These are phyloP conservation scores for Ploettnerulaceae sp. DNA, from an alignment of 2,329 filamentous ascomycete species.

Conservation along the genomic window DNA sequence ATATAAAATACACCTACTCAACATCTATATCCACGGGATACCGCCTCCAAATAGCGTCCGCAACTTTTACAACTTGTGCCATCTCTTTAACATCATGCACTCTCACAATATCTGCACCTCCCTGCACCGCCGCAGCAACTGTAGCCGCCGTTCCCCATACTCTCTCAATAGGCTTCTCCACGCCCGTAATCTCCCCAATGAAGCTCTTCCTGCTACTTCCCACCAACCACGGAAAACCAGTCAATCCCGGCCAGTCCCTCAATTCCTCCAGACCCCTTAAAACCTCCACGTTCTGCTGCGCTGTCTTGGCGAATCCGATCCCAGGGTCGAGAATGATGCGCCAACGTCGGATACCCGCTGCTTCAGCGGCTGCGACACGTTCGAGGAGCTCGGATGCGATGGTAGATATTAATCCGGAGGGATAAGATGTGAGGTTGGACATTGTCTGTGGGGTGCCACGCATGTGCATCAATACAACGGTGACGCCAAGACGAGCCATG, in stretches of 20 bases:
- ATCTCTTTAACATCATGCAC: slow-evolving; percentile 91
- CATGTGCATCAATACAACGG: slow-evolving; percentile 74
- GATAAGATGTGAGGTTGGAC: slow-evolving; percentile 51
- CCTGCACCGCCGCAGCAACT: slow-evolving; percentile 77
- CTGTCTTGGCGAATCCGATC: slow-evolving; percentile 86
- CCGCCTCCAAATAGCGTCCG: slow-evolving; percentile 90
- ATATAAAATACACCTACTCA: too few species aligned
- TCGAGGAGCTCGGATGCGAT: slow-evolving; percentile 52
- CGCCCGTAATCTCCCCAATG: slow-evolving; percentile 76
- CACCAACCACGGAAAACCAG: slow-evolving; percentile 78
- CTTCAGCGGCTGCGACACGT: slow-evolving; percentile 68
- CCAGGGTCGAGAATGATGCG: slow-evolving; percentile 92
- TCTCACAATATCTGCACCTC: slow-evolving; percentile 85
- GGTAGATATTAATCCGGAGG: slow-evolving; percentile 49
- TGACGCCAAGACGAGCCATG: slow-evolving; percentile 70
- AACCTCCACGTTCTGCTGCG: slow-evolving; percentile 75
- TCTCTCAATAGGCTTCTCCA: slow-evolving; percentile 63
- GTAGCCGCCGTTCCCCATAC: slow-evolving; percentile 85
- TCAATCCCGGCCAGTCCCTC: slow-evolving; percentile 57
- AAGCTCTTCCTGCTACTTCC: slow-evolving; percentile 88
- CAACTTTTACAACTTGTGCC: slow-evolving; percentile 76
- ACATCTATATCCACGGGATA: too few species aligned
- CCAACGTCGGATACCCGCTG: slow-evolving; percentile 83
- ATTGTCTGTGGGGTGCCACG: slow-evolving; percentile 65
- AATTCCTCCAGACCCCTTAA: slow-evolving; percentile 63